Evolutionary conservation across 1,284 basidiomycete genomes (phyloP).

Genomic region (Trametes versicolor): DNA sequence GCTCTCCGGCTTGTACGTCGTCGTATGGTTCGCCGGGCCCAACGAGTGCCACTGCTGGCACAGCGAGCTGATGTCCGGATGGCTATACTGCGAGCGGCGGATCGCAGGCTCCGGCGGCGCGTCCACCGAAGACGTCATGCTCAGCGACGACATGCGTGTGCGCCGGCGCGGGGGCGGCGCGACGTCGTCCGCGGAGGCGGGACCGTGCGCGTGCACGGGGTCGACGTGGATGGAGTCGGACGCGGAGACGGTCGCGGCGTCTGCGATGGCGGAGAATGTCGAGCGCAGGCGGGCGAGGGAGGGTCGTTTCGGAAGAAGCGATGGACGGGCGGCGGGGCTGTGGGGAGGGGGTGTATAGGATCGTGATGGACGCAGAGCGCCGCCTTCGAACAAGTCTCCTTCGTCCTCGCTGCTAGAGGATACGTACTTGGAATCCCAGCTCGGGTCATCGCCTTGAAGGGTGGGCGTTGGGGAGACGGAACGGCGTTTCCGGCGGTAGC

Average conservation of each 20-base stretch:
- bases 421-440: slow-evolving; percentile 54
- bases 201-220: slow-evolving; percentile 16
- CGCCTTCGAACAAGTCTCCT: slow-evolving; percentile 32
- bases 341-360: slow-evolving; percentile 11
- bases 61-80: slow-evolving; percentile 66
- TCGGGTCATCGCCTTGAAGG: slow-evolving; percentile 47
- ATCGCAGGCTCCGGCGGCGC: slow-evolving; percentile 59
- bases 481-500: slow-evolving; percentile 24
- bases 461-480: slow-evolving; percentile 24
- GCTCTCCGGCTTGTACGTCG: slow-evolving; percentile 42
- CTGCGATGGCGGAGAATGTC: slow-evolving; percentile 37
- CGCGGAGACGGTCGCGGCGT: slow-evolving; percentile 34
- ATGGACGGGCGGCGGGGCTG: slow-evolving; percentile 7
- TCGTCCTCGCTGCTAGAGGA: slow-evolving; percentile 44
- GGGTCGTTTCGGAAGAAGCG: slow-evolving; percentile 27
- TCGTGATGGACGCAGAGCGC: slow-evolving; percentile 19
- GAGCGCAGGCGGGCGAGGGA: slow-evolving; percentile 35
- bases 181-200: slow-evolving; percentile 9
- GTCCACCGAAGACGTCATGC: slow-evolving; percentile 48
- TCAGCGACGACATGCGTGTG: slow-evolving; percentile 35
- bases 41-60: slow-evolving; percentile 63
- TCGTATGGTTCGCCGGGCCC: slow-evolving; percentile 67
- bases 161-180: slow-evolving; percentile 27
- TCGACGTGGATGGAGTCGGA: slow-evolving; percentile 28
- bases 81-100: slow-evolving; percentile 58